Percentiles rank a stretch among this genome's conserved stretches.
Evolutionary conservation across 73 alveolate species (phyloP).

Genomic region (Paramecium bursaria): DNA sequence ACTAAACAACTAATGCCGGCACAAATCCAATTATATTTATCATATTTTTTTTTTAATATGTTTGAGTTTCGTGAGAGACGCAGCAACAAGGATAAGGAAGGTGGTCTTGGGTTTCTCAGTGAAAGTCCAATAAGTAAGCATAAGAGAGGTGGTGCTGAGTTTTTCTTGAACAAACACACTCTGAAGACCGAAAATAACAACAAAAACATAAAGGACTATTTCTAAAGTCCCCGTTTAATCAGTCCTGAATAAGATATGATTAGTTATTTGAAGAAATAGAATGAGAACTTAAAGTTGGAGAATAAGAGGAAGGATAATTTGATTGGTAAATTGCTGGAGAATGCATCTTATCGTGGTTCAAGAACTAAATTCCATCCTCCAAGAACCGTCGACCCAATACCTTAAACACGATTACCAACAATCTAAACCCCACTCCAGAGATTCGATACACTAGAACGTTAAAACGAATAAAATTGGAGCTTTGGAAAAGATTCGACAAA

Average conservation of each 20-base stretch:
- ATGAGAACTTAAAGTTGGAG: not conserved
- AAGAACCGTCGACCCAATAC: too few relatives aligned
- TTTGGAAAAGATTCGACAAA: slow-evolving; percentile 8
- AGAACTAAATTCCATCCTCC: too few relatives aligned
- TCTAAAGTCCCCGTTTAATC: not conserved
- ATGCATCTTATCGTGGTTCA: too few relatives aligned
- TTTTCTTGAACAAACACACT: not conserved
- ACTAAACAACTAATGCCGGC: slow-evolving; percentile 67
- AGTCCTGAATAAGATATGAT: not conserved
- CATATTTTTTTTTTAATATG: not conserved
- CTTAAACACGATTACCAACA: too few relatives aligned
- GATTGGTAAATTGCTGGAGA: not conserved
- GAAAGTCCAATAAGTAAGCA: not conserved
- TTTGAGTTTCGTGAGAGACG: too few relatives aligned
- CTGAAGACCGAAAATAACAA: not conserved
- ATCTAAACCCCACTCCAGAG: too few relatives aligned
- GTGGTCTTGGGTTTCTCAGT: not conserved
- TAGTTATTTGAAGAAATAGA: not conserved
- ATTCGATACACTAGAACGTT: too few relatives aligned
- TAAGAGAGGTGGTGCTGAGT: not conserved
- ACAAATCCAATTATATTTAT: slow-evolving; percentile 52
- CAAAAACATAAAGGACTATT: not conserved
- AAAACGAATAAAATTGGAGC: slow-evolving; percentile 19
- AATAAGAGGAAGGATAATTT: not conserved
- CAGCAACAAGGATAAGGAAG: not conserved